These are phyloP conservation scores for Penicillium ucsense DNA, from an alignment of 495 filamentous ascomycete genomes.

Conservation along the genomic window DNA sequence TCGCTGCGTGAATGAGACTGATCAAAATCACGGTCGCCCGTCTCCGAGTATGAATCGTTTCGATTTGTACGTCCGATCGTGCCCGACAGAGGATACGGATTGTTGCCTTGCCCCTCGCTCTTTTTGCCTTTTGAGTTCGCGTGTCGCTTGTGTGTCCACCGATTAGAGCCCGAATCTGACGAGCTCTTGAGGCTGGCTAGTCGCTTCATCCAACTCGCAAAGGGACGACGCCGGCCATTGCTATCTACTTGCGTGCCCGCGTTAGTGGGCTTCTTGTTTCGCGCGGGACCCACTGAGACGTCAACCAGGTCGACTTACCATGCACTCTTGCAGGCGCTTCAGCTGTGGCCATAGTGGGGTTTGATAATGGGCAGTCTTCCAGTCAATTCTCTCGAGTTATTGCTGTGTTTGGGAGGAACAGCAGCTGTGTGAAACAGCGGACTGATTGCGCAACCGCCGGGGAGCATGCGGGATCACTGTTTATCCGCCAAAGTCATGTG, in stretches of 20 bases:
- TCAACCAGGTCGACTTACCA: conserved; percentile 38
- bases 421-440: neutral
- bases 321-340: conserved; percentile 54
- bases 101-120: conserved; percentile 57
- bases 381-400: neutral
- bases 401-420: conserved; percentile 4
- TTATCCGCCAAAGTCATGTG: conserved; percentile 24
- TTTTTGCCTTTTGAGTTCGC: conserved; percentile 46
- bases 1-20: conserved; percentile 36
- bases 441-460: conserved; percentile 1
- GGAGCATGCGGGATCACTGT: conserved; percentile 15
- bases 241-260: conserved; percentile 37
- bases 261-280: conserved; percentile 11
- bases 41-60: conserved; percentile 28
- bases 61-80: conserved; percentile 42
- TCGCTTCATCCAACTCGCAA: conserved; percentile 90
- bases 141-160: conserved; percentile 41
- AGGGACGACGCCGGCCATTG: conserved; percentile 69
- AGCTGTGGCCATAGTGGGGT: conserved; percentile 53
- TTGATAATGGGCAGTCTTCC: neutral
- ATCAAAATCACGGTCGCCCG: conserved; percentile 15
- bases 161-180: conserved; percentile 38
- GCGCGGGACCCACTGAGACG: neutral
- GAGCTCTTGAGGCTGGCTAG: conserved; percentile 72
- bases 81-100: conserved; percentile 70